Evolutionary conservation across 164 flowering plant species (phyloP), one percentile per base, ranked within the genome.

Genomic region (Aristolochia fimbriata): DNA sequence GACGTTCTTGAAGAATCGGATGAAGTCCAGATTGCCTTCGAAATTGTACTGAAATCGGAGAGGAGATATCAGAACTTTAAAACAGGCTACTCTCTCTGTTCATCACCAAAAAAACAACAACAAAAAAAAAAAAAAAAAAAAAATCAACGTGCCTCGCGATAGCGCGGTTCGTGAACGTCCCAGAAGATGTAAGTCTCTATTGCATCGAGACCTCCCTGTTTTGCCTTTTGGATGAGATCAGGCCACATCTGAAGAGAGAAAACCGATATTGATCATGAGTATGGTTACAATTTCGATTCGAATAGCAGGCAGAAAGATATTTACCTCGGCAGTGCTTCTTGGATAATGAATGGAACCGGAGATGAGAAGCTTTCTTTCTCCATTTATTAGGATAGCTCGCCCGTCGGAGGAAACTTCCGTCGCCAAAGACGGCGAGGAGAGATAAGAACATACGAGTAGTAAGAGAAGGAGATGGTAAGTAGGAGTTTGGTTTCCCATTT

Each of bases 321-420:
- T n/a, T 57, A 81, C 88, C 43, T 83, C 81, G 6, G 85, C 80
- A 15, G 83, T 84, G 72, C 62, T 77, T 27, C 89, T 71, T 1
- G 89, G 89, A 61, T 84, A 84, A 71, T 84, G 89, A 24, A 84
- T 71, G 24, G 86, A 80, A 0, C 89, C 89, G 0, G 89, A 84
- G 31, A 72, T 59, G 70, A 82, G 62, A 67, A 84, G 51, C 49
- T 82, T 58, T 58, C 85, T 67, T 60, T 74, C 66, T 20, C 90
- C 90, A 69, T 84, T 72, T 54, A 84, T 79, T 21, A 83, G 73
- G 52, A 83, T 54, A 0, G 84, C 91, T 67, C 74, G 77, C n/a
- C 73, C 75, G 67, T 85, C 91, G 61, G 79, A 85, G 0, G 78
- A 78, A 57, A 80, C 83, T 9, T 58, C 73, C 14, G 65, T 60